Base-by-base conservation (phyloP, 768 basidiomycete species). In the Psilocybe tampanensis region DNA sequence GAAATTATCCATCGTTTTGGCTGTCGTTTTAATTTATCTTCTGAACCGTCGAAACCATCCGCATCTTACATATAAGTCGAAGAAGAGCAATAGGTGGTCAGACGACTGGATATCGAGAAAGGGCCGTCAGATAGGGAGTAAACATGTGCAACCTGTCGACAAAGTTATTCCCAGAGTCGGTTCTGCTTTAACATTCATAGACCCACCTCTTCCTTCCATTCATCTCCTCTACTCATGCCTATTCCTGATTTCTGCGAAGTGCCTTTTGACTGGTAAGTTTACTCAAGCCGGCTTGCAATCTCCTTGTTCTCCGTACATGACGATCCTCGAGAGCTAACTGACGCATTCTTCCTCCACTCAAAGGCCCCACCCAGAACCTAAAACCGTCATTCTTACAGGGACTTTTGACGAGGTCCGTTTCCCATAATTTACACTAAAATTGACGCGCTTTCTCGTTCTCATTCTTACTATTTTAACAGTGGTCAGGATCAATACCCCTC, bases 361-460 rank as follows among this genome's bases (percentile, higher is more conserved):
- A 59, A 90, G 89, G 88, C 88, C 87, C 17, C 79, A 83, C 60
- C 59, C 76, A 26, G 77, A 79, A 47, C 80, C 87, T 41, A 74
- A 66, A 47, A 70, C 75, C 47, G 89, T 91, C 59, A 80, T 90
- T 66, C 82, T 87, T 55, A 90, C 89, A 19, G 91, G 91, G 34
- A 81, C 86, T 26, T 93, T 92, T 68, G 90, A 93, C 78, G 73
- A 88, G 71, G 90, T 90, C 67, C 61, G 84, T 66, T 39, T 51
- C 29, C n/a, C 22, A 44, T 55, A 54, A 4, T 39, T 39, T 53
- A 34, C 57, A 44, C 47, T 47, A 32, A 39, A 47, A 49, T 23
- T 7, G 61, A 15, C 21, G 32, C 12, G 44, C 15, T 24, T 45
- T 44, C 43, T 52, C 47, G 55, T 55, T 43, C n/a, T n/a, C n/a